Evolutionary conservation across 2,329 filamentous ascomycete species (phyloP), one percentile per base, ranked within the genome.

Genomic region (Ophiostoma quercus): DNA sequence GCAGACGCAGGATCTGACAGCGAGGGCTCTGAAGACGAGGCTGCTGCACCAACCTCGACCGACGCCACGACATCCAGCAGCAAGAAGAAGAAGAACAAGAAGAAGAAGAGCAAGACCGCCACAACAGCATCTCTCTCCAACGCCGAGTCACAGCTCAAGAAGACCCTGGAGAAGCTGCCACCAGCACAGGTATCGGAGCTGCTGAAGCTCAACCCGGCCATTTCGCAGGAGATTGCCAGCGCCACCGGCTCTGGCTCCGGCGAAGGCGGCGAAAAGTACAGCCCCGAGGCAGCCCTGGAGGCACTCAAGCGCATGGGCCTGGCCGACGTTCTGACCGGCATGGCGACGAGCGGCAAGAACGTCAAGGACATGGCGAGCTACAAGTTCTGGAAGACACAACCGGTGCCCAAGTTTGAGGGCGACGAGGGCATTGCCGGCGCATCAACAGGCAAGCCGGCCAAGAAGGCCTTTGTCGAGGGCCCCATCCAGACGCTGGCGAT

Each of bases 381-480:
- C 85, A 97, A 96, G 81, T 99, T 99, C 82, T 99, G 95, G 95
- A 89, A 92, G 79, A 99, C 95, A 66, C 95, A 99, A 79, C 95
- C 95, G 0, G 95, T 99, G 71, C 91, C 92, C 67, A 90, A 89
- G 76, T 97, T 98, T 77, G 89, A 86, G 75, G 82, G 89, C 78
- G 72, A 68, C 14, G 71, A 73, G 60, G 32, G 19, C 62, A 57
- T 25, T 60, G 22, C 47, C 3, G 75, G 54, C 22, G 43, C 29
- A 60, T 47, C 60, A 41, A 76, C 16, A 80, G 22, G 83, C 66
- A 81, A 85, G 68, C 80, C 83, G 71, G 81, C 84, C 73, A 77
- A 80, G 51, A 76, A 54, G 65, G 7, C 57, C 9, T 43, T 88
- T 67, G 83, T 88, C 73, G 94, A 98, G 76, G 95, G 95, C 0